Evolutionary conservation across 2,329 filamentous ascomycete species (phyloP), one percentile per base, ranked within the genome.

Genomic region (Pseudocercospora cruenta): DNA sequence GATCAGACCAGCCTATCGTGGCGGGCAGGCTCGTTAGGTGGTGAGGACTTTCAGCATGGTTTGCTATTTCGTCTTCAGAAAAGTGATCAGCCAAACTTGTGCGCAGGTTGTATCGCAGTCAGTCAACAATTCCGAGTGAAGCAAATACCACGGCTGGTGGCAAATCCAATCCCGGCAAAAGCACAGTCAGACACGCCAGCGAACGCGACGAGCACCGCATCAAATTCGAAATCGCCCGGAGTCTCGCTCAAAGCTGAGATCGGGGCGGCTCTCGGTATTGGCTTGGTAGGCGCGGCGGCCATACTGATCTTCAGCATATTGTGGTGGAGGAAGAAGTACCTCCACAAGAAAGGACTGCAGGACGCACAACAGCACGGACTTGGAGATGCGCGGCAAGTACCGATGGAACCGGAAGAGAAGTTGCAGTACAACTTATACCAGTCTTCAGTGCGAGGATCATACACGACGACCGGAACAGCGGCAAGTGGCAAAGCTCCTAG

Each of bases 31-130:
- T 47, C 60, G 12, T 26, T 69, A 14, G 39, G 36, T 21, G 33
- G 54, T 16, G 28, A 49, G 36, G 31, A 58, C 19, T 58, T 66
- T 24, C 47, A 36, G 8, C 21, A 33, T 5, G 22, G 60, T 8
- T 64, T 67, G n/a, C 64, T 64, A 39, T 69, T 71, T 22, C 65
- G 65, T 22, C 61, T 71, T 31, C 67, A 69, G 26, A 71, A 71
- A 47, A 62, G 65, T 39, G 65, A 71, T 31, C 43, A 58, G 53
- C 67, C 66, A 12, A 67, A 67, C 47, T 59, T 64, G 19, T 69
- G 67, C 53, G 63, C 64, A 19, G 53, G 47, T 7, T 71, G 69
- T 33, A 58, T 53, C n/a, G 62, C 59, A 22, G 58, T 59, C 21
- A 69, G 63, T 28, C 36, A 60, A 1, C 31, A 45, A 8, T 62